Base-by-base conservation (phyloP, 2,329 filamentous ascomycete species). In the Orbilia ellipsospora region DNA sequence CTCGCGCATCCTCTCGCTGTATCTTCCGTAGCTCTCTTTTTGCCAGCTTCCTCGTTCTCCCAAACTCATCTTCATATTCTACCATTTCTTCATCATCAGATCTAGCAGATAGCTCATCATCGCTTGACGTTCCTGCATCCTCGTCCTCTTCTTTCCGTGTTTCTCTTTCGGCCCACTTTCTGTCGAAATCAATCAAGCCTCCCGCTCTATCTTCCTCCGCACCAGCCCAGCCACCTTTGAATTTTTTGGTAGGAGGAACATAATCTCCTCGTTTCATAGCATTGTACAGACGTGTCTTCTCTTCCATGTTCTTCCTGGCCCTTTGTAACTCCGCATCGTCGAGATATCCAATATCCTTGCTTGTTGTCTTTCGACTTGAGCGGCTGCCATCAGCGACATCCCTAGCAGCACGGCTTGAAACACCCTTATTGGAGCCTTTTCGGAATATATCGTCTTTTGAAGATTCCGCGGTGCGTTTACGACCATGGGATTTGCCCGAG, bases 1-100 rank as follows among this genome's bases (percentile, higher is more conserved):
- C 60, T 18, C 68, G 52, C 44, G 64, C 40, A 59, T 74, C 64
- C 48, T 55, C 66, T n/a, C 88, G 87, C 18, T 83, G 79, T 42
- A 82, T 85, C 45, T 86, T 84, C 12, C 88, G 87, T 78, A 90
- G 87, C 78, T 91, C 86, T 5, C 86, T 86, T 48, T 87, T 87
- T 0, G 92, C 94, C 16, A 90, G 92, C 51, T 84, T 88, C 2
- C 94, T 86, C 13, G 90, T 87, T n/a, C 95, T 90, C 1, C 95
- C 95, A 81, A 96, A 97, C 80, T 98, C 95, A 82, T 99, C 95
- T 62, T 90, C 87, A 81, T 92, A 96, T 78, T 97, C 94, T 4
- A 98, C 84, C n/a, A 92, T 82, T 64, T 93, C 90, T 26, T 86
- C 84, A 52, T 85, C 83, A 51, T 84, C 84, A 78, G 79, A 83